Evolutionary conservation across 768 basidiomycete species (phyloP).

Genomic region (Punctularia strigosozonata): DNA sequence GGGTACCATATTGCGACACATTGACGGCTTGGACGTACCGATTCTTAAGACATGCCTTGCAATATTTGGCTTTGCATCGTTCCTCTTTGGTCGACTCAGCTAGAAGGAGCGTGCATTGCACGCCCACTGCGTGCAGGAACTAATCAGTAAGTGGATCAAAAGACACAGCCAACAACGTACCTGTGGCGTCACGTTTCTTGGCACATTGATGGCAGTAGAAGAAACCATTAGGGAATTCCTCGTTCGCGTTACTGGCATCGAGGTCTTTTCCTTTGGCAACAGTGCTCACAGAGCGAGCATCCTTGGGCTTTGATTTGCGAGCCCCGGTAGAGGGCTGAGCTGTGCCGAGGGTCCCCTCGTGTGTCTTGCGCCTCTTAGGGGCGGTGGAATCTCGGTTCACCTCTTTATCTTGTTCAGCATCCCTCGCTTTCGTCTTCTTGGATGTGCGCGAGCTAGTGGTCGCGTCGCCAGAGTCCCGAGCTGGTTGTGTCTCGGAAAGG

Average conservation of each 20-base stretch:
- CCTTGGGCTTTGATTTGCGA: conserved; percentile 4
- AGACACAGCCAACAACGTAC: conserved; percentile 24
- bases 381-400: no score
- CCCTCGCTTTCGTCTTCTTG: no score
- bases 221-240: conserved; percentile 25
- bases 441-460: no score
- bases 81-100: conserved; percentile 16
- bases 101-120: conserved; percentile 26
- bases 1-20: no score
- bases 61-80: conserved; percentile 49
- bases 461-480: no score
- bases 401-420: no score
- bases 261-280: no score
- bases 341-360: neutral
- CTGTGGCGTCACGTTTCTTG: conserved; percentile 40
- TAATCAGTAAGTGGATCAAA: conserved; percentile 1
- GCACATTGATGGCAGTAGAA: conserved; percentile 67
- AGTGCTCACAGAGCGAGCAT: no score
- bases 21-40: no score
- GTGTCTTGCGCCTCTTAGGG: no score
- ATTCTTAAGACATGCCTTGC: conserved; percentile 54
- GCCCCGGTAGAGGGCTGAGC: conserved; percentile 3
- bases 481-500: no score
- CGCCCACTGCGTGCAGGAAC: conserved; percentile 14
- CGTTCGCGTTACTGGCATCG: conserved; percentile 9